Evolutionary conservation across 805 yeast genomes (phyloP), one percentile per base, ranked within the genome.

Genomic region (Metschnikowia kofuensis): DNA sequence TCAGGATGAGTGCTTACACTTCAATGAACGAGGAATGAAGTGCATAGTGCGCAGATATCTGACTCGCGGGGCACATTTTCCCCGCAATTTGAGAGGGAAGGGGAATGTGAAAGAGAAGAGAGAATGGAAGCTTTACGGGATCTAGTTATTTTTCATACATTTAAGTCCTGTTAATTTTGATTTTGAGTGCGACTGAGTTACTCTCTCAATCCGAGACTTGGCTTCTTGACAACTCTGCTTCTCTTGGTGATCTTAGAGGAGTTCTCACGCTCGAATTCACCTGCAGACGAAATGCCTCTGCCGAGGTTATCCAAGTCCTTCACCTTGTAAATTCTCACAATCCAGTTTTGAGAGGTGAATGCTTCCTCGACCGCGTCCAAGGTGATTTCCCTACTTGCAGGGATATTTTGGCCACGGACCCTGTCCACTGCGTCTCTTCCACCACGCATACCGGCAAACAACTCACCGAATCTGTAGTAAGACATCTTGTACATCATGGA

Each of bases 401-500:
- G 81, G 54, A 94, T 83, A 50, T 70, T 74, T 71, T 94, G 98
- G 56, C 83, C 80, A 69, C 99, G 87, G 7, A 91, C 97, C 62
- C 97, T 80, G 75, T 94, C 99, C 12, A 70, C 61, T 31, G 85
- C 89, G 49, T 76, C 83, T 21, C 21, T 21, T 4, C 21, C 21
- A 21, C 21, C 21, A 21, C 21, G 21, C 56, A 77, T 76, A 27
- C 82, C 80, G 41, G 77, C 77, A 65, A 73, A 86, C 45, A 88
- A 64, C 30, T 87, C 95, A 43, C 85, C 79, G 76, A 85, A 92
- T 57, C 92, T 78, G 74, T 92, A 87, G 74, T 83, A 94, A 27
- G 92, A 83, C 89, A 94, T 82, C 75, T 94, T 94, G 79, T 95
- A 95, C 90, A 94, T 81, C 69, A 94, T 72, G 14, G 96, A 87